A percentile compares a stretch with the other conserved stretches of the same genome.
These are phyloP conservation scores for Dryadomyces quercivorus DNA, from an alignment of 2,329 filamentous ascomycete genomes.

Conservation along the genomic window DNA sequence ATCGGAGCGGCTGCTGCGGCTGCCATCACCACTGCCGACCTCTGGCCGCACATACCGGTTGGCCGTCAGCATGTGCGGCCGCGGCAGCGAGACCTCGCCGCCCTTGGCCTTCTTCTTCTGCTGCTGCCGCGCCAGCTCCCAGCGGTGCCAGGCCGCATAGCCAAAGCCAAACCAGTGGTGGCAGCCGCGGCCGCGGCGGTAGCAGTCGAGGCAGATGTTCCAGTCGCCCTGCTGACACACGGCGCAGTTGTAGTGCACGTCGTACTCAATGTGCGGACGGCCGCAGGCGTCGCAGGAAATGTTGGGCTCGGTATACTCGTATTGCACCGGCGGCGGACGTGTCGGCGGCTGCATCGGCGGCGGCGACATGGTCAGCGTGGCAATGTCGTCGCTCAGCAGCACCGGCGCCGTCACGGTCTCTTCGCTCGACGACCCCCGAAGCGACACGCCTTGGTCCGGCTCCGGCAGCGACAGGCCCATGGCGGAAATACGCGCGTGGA, in stretches of 20 bases:
- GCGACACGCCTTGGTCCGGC: not conserved
- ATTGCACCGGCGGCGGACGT: too few relatives aligned
- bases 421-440: not conserved
- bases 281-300: constrained; percentile 63
- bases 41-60: constrained; percentile 42
- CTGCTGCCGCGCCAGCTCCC: constrained; percentile 34
- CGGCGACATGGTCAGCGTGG: not conserved
- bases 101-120: constrained; percentile 12
- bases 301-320: constrained; percentile 47
- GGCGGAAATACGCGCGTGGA: constrained; percentile 19
- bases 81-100: constrained; percentile 30
- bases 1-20: constrained; percentile 28
- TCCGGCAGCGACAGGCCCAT: not conserved
- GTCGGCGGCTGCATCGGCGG: not conserved
- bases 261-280: constrained; percentile 65
- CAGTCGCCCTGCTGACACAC: constrained; percentile 59
- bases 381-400: not conserved
- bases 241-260: constrained; percentile 72
- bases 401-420: not conserved
- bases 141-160: constrained; percentile 54
- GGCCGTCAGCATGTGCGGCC: constrained; percentile 45
- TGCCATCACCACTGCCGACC: constrained; percentile 25
- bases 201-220: constrained; percentile 73
- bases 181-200: constrained; percentile 65
- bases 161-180: constrained; percentile 84